Base-by-base conservation (phyloP, 179 eudicot genomes). In the Corrigiola litoralis region DNA sequence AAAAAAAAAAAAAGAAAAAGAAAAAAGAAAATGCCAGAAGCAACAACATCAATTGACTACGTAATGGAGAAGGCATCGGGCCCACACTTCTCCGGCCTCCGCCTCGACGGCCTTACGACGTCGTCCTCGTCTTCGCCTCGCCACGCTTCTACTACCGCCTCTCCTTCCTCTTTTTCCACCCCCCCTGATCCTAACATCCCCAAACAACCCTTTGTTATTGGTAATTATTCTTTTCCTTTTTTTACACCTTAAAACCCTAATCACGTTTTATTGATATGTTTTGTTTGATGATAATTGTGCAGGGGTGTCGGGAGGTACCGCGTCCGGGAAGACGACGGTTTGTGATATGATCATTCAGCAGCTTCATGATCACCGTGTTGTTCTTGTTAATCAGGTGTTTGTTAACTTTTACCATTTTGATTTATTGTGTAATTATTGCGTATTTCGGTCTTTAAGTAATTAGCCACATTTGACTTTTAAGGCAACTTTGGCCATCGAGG, bases 261-360 rank as follows among this genome's bases (percentile, higher is more conserved):
- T 42, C 33, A 65, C 6, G 21, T 11, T 18, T 64, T 14, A 41
- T 59, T 45, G 24, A 23, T 2, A 20, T 46, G 23, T 10, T 29
- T 32, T 36, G 27, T 42, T 21, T 53, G 8, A 16, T 61, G 57
- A 4, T 61, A 8, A 51, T 52, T 73, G 76, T 66, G 61, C 62
- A 91, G 97, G 97, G 52, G 97, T 91, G 54, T 84, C 97, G 0
- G 97, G 97, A 13, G 97, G 97, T 62, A 86, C 96, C 24, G 97
- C 97, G 21, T 88, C 97, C 0, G 97, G 97, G 18, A 91, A 91
- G 82, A 88, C 97, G 4, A 86, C 96, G 0, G 96, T 91, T 12
- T 91, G 97, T 61, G 97, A 91, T 63, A 80, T 88, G 96, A 91
- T 91, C 36, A 88, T 91, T 55, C 96, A 91, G 66, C 96, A 88